Conservation (phyloP, 441 rosid genomes). For the Pelargonium myrrhifolium region DNA sequence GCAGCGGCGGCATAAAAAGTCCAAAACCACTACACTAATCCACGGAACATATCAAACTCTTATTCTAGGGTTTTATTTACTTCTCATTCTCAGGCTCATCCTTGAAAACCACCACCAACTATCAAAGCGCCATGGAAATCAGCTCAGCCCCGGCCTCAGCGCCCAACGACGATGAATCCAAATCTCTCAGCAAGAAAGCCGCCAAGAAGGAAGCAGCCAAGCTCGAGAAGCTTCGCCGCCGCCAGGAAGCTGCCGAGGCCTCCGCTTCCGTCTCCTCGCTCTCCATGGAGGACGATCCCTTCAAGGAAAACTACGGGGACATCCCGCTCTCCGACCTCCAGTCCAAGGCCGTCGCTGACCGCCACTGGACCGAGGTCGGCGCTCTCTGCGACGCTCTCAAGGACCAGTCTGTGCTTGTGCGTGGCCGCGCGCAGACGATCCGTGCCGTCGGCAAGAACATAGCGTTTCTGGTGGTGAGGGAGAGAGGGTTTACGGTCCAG, state of each 20-base stretch:
- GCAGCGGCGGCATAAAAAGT: too few relatives aligned
- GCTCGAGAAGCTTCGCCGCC: slow-evolving; percentile 70
- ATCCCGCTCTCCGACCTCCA: slow-evolving; percentile 52
- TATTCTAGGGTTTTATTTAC: too few relatives aligned
- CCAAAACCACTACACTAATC: too few relatives aligned
- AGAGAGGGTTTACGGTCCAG: slow-evolving; percentile 60
- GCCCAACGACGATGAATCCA: slow-evolving; percentile 8
- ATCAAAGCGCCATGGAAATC: too few relatives aligned
- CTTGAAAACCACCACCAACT: too few relatives aligned
- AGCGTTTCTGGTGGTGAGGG: slow-evolving; percentile 58
- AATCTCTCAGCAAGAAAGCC: slow-evolving; percentile 58
- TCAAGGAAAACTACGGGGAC: slow-evolving; percentile 53
- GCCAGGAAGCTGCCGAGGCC: slow-evolving; percentile 40
- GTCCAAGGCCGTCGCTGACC: slow-evolving; percentile 35
- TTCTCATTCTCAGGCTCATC: too few relatives aligned
- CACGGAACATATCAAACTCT: too few relatives aligned
- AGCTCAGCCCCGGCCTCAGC: too few relatives aligned
- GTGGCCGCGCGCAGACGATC: slow-evolving; percentile 57
- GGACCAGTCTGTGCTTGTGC: slow-evolving; percentile 39
- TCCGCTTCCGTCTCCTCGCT: slow-evolving; percentile 26
- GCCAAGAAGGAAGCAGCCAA: slow-evolving; percentile 85
- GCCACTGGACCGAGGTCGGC: slow-evolving; percentile 38
- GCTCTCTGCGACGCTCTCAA: slow-evolving; percentile 32
- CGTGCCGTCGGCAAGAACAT: slow-evolving; percentile 49
- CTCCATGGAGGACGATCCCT: slow-evolving; percentile 40